Base-by-base conservation (phyloP, 1,139 yeast species). In the Geotrichum carabidarum region DNA sequence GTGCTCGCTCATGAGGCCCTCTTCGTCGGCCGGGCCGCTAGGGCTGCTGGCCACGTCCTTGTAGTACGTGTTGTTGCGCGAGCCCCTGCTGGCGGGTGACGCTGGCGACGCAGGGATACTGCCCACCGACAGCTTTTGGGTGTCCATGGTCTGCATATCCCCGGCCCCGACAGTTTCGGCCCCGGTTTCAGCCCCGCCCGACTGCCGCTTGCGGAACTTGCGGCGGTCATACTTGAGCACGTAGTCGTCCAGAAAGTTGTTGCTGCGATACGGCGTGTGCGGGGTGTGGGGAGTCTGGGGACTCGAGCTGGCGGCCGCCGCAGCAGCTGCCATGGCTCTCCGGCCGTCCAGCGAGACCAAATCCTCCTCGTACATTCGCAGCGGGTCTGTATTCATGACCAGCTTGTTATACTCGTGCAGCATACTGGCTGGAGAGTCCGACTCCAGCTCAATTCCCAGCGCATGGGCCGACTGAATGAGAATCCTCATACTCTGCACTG, bases 401-500 rank as follows among this genome's bases (percentile, higher is more conserved):
- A 55, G 42, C 22, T 43, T 27, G 44, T 48, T 54, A 46, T 31
- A 47, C 50, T 51, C 51, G 22, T 32, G 14, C 30, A 54, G 43
- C 27, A 48, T 30, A 17, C 44, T 22, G 9, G 46, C 55, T 8
- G 52, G 48, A 15, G 14, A 5, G 43, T 60, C 62, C 31, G 63
- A 58, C 48, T 64, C 67, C 30, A 66, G 58, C 17, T 42, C 48
- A 30, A 65, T 59, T 35, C 62, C 63, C 51, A 66, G 56, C 17
- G 47, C 45, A 9, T 54, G 54, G 22, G 71, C 70, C 50, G 63
- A 62, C 17, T 83, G 77, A 43, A 93, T 80, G 53, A 93, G 73
- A 32, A 84, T 83, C 66, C 86, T 84, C 95, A 93, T 91, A 38
- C 91, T 81, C 62, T 89, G 95, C 52, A 91, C 81, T 1, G 94